Evolutionary conservation across 2,329 filamentous ascomycete species (phyloP), one percentile per base, ranked within the genome.

Genomic region (Chlorencoelia australis): DNA sequence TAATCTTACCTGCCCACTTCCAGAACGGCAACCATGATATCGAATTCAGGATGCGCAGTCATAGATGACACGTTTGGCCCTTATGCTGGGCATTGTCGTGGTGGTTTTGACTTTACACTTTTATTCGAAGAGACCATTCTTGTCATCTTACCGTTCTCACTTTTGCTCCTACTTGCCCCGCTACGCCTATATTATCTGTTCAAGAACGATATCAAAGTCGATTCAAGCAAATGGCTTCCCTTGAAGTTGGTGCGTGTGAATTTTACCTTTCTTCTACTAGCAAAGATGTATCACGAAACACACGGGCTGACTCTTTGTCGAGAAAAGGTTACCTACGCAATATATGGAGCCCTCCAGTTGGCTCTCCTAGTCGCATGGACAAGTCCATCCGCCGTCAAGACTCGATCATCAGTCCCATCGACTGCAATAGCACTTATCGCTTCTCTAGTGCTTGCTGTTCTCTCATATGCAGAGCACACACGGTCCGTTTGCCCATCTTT

Each of bases 31-130:
- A n/a, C n/a, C n/a, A n/a, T n/a, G n/a, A n/a, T n/a, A n/a, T n/a
- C n/a, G 14, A 17, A 16, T 30, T 30, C 5, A 16, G 15, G 13
- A 7, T 16, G 28, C 18, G 25, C 18, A 14, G 24, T 22, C n/a
- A 20, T 16, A n/a, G 40, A 38, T 22, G 21, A 29, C 25, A 37
- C 27, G 3, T 37, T 37, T 17, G 35, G 35, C n/a, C 35, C 35
- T 9, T 30, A 19, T 16, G 21, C 43, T 7, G 10, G 19, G 4
- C 14, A 37, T 7, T 40, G 38, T 20, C 24, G 37, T 14, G 36
- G 36, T 20, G 36, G 36, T 11, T 38, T 42, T 19, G 43, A 44
- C n/a, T 44, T 44, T 24, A 44, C 35, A 3, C 27, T 40, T 6
- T 17, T 33, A 5, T 39, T 40, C 19, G 37, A 46, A 21, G 30